Evolutionary conservation across 768 basidiomycete genomes (phyloP), one percentile per base, ranked within the genome.

Genomic region (Naematelia aurantialba): DNA sequence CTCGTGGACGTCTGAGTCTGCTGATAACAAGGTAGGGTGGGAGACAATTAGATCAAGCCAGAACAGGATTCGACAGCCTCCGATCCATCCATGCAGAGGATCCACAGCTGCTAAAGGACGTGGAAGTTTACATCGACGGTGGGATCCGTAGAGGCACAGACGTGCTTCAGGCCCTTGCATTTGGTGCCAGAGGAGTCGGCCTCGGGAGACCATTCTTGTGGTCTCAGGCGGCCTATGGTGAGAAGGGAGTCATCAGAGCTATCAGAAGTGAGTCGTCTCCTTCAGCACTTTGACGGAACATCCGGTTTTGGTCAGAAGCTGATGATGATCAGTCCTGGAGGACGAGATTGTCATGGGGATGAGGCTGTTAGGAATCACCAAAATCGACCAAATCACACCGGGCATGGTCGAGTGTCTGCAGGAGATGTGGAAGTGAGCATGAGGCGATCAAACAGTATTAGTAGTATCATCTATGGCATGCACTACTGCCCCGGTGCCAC

Each of bases 131-230:
- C 65, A 84, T 94, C 52, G 91, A 96, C 68, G 91, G 91, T 74
- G 89, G 89, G 4, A 77, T 89, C 26, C 80, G 82, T 42, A 83
- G 91, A 45, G 91, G 91, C 19, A 89, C 88, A 56, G 91, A 94
- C 78, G 86, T 92, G 12, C 77, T 94, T 29, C 91, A 91, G 76
- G 91, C 91, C 0, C 78, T 93, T 5, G 93, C 90, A 67, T 80
- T 94, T 5, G 79, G 78, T 4, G 79, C 78, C 1, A 72, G 67
- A 27, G 79, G 76, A 4, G 79, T 78, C 1, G 77, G 76, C 0
- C 52, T 78, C 8, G 78, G 79, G 13, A 51, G 79, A 54, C 68
- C 78, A 45, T 78, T 80, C 59, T 65, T 80, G 60, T 79, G 69
- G 48, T 75, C 77, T 27, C 75, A 76, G 27, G 63, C 79, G 11